Evolutionary conservation across 2,329 filamentous ascomycete species (phyloP).

Genomic region (Cladosporium sp.): DNA sequence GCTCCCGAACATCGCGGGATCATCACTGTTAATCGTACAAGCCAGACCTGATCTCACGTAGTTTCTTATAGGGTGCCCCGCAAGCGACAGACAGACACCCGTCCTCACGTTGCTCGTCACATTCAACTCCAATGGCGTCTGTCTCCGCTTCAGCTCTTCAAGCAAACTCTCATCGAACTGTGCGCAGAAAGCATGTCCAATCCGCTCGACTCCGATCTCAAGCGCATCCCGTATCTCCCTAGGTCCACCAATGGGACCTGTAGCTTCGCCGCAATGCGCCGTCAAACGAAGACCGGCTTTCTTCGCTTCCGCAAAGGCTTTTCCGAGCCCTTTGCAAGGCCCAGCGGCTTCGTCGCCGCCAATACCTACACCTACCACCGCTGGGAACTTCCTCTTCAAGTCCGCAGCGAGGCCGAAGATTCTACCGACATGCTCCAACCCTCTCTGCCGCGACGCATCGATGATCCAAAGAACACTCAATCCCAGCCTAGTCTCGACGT

Average conservation of each 20-base stretch:
- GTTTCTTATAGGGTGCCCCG: neutral
- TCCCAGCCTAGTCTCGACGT: neutral
- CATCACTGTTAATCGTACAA: neutral
- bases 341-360: neutral
- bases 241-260: neutral
- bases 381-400: neutral
- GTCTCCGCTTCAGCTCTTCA: neutral
- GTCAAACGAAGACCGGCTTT: neutral
- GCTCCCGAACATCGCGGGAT: neutral
- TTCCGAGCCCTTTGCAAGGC: neutral
- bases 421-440: neutral
- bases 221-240: neutral
- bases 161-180: neutral
- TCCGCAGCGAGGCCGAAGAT: neutral
- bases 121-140: neutral
- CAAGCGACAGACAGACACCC: neutral
- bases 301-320: neutral
- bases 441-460: neutral
- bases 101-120: neutral
- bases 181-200: neutral
- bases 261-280: neutral
- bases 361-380: neutral
- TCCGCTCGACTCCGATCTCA: neutral
- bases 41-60: neutral
- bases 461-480: neutral